Evolutionary conservation across 768 basidiomycete species (phyloP), one percentile per base, ranked within the genome.

Genomic region (Gloeopeniophorella convolvens): DNA sequence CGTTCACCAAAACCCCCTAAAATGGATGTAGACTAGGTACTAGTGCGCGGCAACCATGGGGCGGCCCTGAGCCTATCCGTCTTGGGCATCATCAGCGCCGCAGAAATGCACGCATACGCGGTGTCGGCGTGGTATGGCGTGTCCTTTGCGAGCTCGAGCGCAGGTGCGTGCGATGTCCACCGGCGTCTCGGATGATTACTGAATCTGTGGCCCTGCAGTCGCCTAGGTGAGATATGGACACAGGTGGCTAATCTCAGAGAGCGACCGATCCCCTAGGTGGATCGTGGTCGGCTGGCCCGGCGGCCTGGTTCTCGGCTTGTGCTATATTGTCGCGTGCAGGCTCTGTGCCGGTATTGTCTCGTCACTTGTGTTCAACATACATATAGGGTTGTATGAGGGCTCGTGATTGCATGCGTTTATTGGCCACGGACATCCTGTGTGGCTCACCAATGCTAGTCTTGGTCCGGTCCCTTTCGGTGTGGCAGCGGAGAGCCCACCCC

Each of bases 21-120:
- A n/a, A n/a, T n/a, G n/a, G n/a, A n/a, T n/a, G n/a, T n/a, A n/a
- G n/a, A n/a, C 64, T 92, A 57, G 68, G 68, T 28, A 81, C 80
- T 1, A 79, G 90, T 5, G 89, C 63, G 42, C 69, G 77, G 47
- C 92, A 89, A 89, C 48, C 50, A 2, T 78, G 75, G 73, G 31
- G 57, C 13, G 26, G 53, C 32, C 58, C 58, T n/a, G 89, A 92
- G 48, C 82, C 85, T 4, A 58, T 91, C 28, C 66, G 70, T 16
- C n/a, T n/a, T n/a, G n/a, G n/a, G n/a, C n/a, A n/a, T n/a, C n/a
- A 59, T 92, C 49, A 78, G 79, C 9, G 60, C 88, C 24, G 73
- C 89, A 85, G 89, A 92, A 65, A 72, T 93, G 33, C 78, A 78
- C 59, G 77, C 59, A 81, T 90, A 77, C 76, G 80, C 39, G 86